These are phyloP conservation scores for Candida ovalis DNA, from an alignment of 805 yeast species.

Conservation along the genomic window DNA sequence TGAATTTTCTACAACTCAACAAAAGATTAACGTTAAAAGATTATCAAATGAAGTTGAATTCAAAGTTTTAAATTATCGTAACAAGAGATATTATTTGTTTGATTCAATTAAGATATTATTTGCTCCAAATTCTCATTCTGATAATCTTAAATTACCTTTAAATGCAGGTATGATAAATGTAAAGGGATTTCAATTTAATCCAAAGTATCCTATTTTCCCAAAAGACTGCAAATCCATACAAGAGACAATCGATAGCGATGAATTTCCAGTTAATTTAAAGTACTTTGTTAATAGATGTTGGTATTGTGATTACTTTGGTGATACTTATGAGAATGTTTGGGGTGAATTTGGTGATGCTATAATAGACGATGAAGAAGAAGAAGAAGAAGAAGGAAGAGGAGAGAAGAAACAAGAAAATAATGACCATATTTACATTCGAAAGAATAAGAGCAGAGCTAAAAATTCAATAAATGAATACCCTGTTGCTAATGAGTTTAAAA, in stretches of 20 bases:
- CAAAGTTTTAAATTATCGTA: slow-evolving; percentile 24
- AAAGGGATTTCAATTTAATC: slow-evolving; percentile 16
- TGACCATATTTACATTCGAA: background rate
- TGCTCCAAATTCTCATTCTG: slow-evolving; percentile 17
- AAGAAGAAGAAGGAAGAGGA: background rate
- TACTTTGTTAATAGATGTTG: slow-evolving; percentile 23
- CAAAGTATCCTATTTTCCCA: slow-evolving; percentile 21
- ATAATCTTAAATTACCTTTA: slow-evolving; percentile 20
- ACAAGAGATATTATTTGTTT: slow-evolving; percentile 24
- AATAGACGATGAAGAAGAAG: slow-evolving; percentile 2
- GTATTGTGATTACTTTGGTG: slow-evolving; percentile 11
- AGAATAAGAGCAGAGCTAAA: background rate
- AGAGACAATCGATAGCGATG: slow-evolving; percentile 21
- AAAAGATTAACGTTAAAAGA: slow-evolving; percentile 12
- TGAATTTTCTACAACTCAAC: background rate
- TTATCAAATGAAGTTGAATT: slow-evolving; percentile 26
- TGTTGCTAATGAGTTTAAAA: background rate
- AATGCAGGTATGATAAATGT: slow-evolving; percentile 8
- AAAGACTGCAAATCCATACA: slow-evolving; percentile 7
- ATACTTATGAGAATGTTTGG: background rate
- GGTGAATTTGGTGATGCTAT: background rate
- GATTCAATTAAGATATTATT: slow-evolving; percentile 31
- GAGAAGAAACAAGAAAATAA: background rate
- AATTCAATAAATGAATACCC: background rate
- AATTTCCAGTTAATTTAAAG: slow-evolving; percentile 20